Base-by-base conservation (phyloP, 106 monocot species). In the Agapanthus africanus region DNA sequence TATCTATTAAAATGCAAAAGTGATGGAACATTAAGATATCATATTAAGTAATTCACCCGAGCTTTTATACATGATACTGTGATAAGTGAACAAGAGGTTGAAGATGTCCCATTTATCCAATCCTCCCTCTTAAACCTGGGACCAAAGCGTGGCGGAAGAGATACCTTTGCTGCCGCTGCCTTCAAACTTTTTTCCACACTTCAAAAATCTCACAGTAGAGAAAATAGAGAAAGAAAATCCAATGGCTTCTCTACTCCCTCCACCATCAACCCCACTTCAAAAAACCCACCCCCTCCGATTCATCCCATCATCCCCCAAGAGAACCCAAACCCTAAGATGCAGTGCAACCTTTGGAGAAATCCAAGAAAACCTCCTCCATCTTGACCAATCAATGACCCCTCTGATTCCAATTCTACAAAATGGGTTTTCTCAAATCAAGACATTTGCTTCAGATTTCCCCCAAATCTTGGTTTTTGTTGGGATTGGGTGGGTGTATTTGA, bases 401-500 rank as follows among this genome's bases (percentile, higher is more conserved):
- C 40, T 79, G 37, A 37, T 79, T 44, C 76, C 79, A 14, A 16
- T 73, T 14, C 39, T 86, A 10, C 27, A 65, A 25, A 15, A 74
- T 33, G 73, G 71, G 31, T 11, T 82, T 35, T 59, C 76, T 44
- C 75, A 83, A 70, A 30, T 83, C 31, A 73, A 88, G 22, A 65
- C 27, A 32, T 7, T 79, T 1, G 27, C 35, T 13, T 11, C 74
- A 2, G 67, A 60, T 7, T 38, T 85, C 11, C 79, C 94, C 11
- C 85, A 73, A 70, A 19, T 85, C 36, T 37, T 86, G 46, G 63
- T 66, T 9, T 8, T 80, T n/a, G 31, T 76, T 14, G 88, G 78
- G 18, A 6, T 88, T 10, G 52, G 51, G 13, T 95, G 88, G 88
- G 28, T 78, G 22, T 95, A 95, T 83, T 68, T 95, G 76, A 95